Base-by-base conservation (phyloP, 2,329 filamentous ascomycete genomes). In the Monosporascus ibericus region DNA sequence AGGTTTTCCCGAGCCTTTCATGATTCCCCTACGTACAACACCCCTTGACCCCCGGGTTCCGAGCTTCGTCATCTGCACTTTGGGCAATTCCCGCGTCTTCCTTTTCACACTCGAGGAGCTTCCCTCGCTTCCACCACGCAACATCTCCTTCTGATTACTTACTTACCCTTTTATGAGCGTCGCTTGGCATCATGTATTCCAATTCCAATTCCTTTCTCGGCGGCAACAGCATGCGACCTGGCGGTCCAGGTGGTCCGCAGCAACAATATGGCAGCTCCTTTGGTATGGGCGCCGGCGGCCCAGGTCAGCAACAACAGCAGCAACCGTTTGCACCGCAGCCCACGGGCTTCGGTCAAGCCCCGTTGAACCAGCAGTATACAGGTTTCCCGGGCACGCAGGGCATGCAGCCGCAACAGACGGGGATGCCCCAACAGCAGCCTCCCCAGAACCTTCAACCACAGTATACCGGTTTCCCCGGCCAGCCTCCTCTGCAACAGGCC, bases 191-290 rank as follows among this genome's bases (percentile, higher is more conserved):
- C 72, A 96, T 96, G 92, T 97, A 90, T 75, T 94, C 90, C 60
- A 90, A 87, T 70, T 88, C 90, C 60, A 95, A 88, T 76, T 86
- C 88, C 59, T 96, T 86, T 72, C 75, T 95, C 65, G 90, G 90
- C 72, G 82, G 80, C 70, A 90, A 86, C 68, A 87, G 79, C 76
- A 82, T 87, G 69, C 87, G 85, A 55, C 88, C 87, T 50, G 81
- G 42, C 22, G 24, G 20, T n/a, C 22, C 42, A 17, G 17, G 17
- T 17, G 17, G 82, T 59, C 78, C 78, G 58, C 84, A 81, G 65
- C 83, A 77, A 57, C 76, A 82, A 61, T 81, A 77, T 74, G 77
- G 77, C 60, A 70, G 73, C 66, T 73, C 77, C 56, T 78, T 80
- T 65, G 69, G 69, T 48, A 64, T 71, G 59, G 70, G 68, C n/a